Evolutionary conservation across 2,329 filamentous ascomycete species (phyloP).

Genomic region (Aspergillus ochraceus): DNA sequence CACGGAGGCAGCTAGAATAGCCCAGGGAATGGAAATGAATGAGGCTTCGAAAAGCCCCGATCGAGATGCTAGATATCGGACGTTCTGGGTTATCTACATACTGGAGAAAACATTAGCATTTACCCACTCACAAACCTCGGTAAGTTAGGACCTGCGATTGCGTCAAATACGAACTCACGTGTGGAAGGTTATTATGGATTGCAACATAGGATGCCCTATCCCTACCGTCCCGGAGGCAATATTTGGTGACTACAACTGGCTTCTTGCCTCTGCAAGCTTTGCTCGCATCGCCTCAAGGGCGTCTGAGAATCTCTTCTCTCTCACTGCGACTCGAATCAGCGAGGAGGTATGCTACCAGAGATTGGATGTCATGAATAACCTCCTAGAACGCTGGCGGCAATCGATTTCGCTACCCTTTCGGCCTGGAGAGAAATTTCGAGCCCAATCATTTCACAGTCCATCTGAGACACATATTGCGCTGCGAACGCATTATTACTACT

Average conservation of each 20-base stretch:
- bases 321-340: slow-evolving; percentile 29
- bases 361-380: background rate
- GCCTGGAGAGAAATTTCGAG: slow-evolving; percentile 28
- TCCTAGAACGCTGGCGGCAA: slow-evolving; percentile 34
- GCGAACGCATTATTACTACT: slow-evolving; percentile 34
- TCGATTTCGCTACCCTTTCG: slow-evolving; percentile 32
- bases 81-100: slow-evolving; percentile 44
- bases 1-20: slow-evolving; percentile 38
- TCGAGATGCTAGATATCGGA: slow-evolving; percentile 20
- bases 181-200: slow-evolving; percentile 33
- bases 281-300: slow-evolving; percentile 34
- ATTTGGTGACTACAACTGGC: slow-evolving; percentile 39
- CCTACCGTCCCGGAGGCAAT: slow-evolving; percentile 33
- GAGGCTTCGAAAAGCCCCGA: slow-evolving; percentile 17
- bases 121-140: slow-evolving; percentile 31
- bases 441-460: slow-evolving; percentile 9
- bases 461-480: slow-evolving; percentile 22
- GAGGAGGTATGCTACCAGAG: slow-evolving; percentile 15
- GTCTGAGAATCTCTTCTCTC: slow-evolving; percentile 36
- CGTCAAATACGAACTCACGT: background rate
- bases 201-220: slow-evolving; percentile 39
- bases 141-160: slow-evolving; percentile 17
- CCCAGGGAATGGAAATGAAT: slow-evolving; percentile 32
- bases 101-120: slow-evolving; percentile 41
- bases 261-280: slow-evolving; percentile 32